A percentile compares a stretch with the other conserved stretches of the same genome.
Conservation (phyloP, 2,329 filamentous ascomycete species). For the Pseudogymnoascus sp. region DNA sequence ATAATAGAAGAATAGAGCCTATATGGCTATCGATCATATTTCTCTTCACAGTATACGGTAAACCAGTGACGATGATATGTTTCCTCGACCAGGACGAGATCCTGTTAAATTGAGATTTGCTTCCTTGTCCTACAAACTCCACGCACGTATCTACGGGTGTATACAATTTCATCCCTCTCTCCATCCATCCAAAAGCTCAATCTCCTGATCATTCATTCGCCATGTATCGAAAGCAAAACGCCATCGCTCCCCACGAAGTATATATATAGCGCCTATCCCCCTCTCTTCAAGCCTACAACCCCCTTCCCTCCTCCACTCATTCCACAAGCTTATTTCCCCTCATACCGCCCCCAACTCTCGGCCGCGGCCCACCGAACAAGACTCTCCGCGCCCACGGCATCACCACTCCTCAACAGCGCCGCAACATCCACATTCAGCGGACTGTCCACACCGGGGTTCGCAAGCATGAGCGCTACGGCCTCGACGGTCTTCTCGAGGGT, state of each 20-base stretch:
- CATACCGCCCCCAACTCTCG: slow-evolving; percentile 37
- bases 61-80: neutral
- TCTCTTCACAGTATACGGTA: neutral
- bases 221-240: slow-evolving; percentile 4
- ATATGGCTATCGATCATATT: neutral
- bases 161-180: neutral
- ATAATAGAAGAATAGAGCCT: slow-evolving; percentile 1
- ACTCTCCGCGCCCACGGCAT: slow-evolving; percentile 56
- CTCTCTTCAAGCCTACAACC: neutral
- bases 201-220: neutral
- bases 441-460: slow-evolving; percentile 60
- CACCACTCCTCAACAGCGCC: slow-evolving; percentile 58
- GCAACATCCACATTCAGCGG: slow-evolving; percentile 75
- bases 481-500: slow-evolving; percentile 68
- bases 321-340: slow-evolving; percentile 23
- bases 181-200: neutral
- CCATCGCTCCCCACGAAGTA: neutral
- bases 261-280: neutral
- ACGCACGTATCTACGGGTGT: neutral
- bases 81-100: neutral
- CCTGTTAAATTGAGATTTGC: neutral
- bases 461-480: slow-evolving; percentile 61
- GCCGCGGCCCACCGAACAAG: slow-evolving; percentile 65
- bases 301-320: neutral
- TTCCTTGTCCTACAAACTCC: neutral